These are phyloP conservation scores for Ophiocordyceps unilateralis DNA, from an alignment of 2,329 filamentous ascomycete species.

Conservation along the genomic window DNA sequence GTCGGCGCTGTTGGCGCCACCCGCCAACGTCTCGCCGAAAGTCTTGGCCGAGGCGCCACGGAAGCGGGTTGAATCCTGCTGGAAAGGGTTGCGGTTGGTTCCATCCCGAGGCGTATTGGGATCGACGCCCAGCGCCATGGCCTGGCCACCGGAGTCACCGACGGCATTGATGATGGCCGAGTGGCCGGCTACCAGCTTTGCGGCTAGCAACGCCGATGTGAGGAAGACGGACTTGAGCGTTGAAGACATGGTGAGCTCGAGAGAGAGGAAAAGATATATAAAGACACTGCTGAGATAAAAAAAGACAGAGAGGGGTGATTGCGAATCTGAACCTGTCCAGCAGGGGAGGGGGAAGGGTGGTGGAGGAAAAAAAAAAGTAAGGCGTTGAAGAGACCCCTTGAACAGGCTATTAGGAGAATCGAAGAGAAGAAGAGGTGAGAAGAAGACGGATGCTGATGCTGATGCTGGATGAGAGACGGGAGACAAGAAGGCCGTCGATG, in stretches of 20 bases:
- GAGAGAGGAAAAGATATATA: neutral
- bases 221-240: conserved; percentile 15
- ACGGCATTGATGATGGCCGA: conserved; percentile 39
- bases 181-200: conserved; percentile 41
- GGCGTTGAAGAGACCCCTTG: too few species aligned
- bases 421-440: neutral
- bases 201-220: conserved; percentile 33
- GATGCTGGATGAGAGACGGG: too few species aligned
- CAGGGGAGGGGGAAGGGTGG: neutral
- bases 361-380: neutral
- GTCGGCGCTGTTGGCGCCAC: conserved; percentile 38
- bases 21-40: conserved; percentile 40
- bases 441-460: neutral
- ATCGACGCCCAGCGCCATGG: conserved; percentile 33
- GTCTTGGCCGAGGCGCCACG: conserved; percentile 30
- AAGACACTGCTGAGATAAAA: too few species aligned
- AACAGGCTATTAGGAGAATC: neutral
- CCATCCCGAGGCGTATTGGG: conserved; percentile 42
- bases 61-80: conserved; percentile 48
- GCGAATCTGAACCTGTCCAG: neutral
- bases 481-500: too few species aligned
- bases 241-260: neutral
- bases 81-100: conserved; percentile 41
- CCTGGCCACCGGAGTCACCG: conserved; percentile 39
- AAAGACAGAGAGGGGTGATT: neutral